phyloP scores from a whole-genome alignment of 169 alveolate genomes.

The Babesia bigemina region DNA sequence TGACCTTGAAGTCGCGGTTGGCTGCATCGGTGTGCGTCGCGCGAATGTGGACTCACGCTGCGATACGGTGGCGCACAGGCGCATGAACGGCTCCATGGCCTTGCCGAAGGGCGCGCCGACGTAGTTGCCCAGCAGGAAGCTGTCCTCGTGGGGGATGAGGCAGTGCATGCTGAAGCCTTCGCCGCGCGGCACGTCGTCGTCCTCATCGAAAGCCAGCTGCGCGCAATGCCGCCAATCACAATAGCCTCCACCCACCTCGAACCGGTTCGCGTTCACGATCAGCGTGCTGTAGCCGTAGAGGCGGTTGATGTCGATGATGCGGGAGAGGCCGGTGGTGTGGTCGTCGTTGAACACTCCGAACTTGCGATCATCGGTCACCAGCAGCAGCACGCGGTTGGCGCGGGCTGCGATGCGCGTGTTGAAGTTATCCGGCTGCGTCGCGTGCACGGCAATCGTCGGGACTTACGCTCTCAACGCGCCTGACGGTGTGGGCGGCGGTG shows the following conservation, averaged over 20 bases:
- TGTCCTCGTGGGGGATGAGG: slow-evolving; percentile 16
- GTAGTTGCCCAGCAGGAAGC: slow-evolving; percentile 11
- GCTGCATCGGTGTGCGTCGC: background rate
- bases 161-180: slow-evolving; percentile 32
- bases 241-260: background rate
- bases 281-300: slow-evolving; percentile 14
- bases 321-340: slow-evolving; percentile 8
- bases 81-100: slow-evolving; percentile 35
- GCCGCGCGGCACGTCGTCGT: slow-evolving; percentile 6
- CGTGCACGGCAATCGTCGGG: background rate
- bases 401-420: background rate
- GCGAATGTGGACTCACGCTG: background rate
- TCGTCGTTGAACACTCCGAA: slow-evolving; percentile 3
- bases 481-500: slow-evolving; percentile 6
- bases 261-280: slow-evolving; percentile 7
- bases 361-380: slow-evolving; percentile 14
- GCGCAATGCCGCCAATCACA: background rate
- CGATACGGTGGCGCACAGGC: slow-evolving; percentile 16
- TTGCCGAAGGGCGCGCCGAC: slow-evolving; percentile 29
- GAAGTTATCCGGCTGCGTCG: slow-evolving; percentile 17
- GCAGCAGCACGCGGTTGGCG: slow-evolving; percentile 5
- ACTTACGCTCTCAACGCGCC: slow-evolving; percentile 14
- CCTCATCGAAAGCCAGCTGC: slow-evolving; percentile 21
- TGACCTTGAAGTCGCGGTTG: slow-evolving; percentile 24
- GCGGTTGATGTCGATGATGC: slow-evolving; percentile 14